Percentiles rank a stretch among this genome's conserved stretches.
phyloP scores from a whole-genome alignment of 805 yeast genomes.

The Wickerhamiella sorbophila region DNA sequence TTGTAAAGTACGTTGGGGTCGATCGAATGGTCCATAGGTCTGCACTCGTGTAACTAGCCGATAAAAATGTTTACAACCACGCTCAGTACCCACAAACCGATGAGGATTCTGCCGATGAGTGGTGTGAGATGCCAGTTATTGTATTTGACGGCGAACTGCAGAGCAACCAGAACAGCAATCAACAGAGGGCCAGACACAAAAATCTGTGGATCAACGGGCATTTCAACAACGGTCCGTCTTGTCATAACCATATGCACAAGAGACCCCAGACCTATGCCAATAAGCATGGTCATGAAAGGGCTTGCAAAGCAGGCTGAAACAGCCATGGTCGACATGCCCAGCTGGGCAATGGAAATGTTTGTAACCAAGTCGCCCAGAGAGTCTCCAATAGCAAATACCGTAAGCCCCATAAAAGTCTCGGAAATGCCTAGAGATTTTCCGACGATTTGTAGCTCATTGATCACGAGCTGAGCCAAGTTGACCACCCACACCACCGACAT shows the following conservation, averaged over 20 bases:
- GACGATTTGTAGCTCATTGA: constrained; percentile 45
- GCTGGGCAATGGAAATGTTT: constrained; percentile 59
- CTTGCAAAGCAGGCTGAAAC: constrained; percentile 94
- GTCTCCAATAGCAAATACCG: constrained; percentile 84
- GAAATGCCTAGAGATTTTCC: constrained; percentile 47
- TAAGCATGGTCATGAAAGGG: constrained; percentile 60
- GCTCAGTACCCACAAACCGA: constrained; percentile 31
- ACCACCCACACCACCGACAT: constrained; percentile 58
- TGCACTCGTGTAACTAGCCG: constrained; percentile 4
- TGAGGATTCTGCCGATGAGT: constrained; percentile 28
- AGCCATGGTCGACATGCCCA: constrained; percentile 82
- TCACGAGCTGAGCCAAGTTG: constrained; percentile 53
- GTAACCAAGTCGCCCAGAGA: constrained; percentile 83
- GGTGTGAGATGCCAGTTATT: constrained; percentile 32
- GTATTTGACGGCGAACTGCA: constrained; percentile 29
- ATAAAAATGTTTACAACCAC: constrained; percentile 17
- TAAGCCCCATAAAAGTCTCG: constrained; percentile 72
- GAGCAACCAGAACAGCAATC: constrained; percentile 27
- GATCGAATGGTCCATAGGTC: constrained; percentile 9
- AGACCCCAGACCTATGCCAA: constrained; percentile 73
- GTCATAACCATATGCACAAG: constrained; percentile 28
- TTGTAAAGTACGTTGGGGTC: constrained; percentile 8
- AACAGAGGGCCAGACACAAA: constrained; percentile 32
- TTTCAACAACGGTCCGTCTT: constrained; percentile 20
- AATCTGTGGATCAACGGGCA: constrained; percentile 27